These are phyloP conservation scores for Kernera saxatilis DNA, from an alignment of 345 rosid genomes.

Conservation along the genomic window DNA sequence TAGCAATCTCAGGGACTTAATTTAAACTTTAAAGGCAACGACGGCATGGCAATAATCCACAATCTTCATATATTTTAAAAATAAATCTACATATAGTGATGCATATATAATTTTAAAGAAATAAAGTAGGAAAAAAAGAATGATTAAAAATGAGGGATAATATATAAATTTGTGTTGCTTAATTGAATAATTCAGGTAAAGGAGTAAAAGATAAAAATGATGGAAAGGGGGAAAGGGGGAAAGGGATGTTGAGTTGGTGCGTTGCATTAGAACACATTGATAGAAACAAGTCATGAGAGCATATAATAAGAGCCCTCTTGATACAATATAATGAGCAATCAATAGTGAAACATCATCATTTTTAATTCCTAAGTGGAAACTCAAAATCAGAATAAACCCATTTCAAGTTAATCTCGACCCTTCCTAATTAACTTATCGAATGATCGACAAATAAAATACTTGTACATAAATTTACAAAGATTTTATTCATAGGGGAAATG, in stretches of 20 bases:
- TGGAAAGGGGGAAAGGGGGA: slow-evolving; percentile 45
- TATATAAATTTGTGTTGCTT: slow-evolving; percentile 25
- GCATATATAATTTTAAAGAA: too few relatives aligned
- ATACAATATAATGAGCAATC: slow-evolving; percentile 23
- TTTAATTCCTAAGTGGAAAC: slow-evolving; percentile 20
- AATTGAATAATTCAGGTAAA: slow-evolving; percentile 8
- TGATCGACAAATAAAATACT: neutral
- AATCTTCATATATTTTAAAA: too few relatives aligned
- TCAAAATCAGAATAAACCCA: neutral
- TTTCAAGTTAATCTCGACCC: neutral
- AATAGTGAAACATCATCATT: slow-evolving; percentile 30
- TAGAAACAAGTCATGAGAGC: slow-evolving; percentile 48
- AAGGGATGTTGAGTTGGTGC: slow-evolving; percentile 52
- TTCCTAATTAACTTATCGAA: neutral
- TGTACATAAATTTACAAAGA: neutral
- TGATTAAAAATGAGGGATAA: slow-evolving; percentile 50
- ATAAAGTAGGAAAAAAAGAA: slow-evolving; percentile 20
- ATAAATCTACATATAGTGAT: too few relatives aligned
- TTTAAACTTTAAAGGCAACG: too few relatives aligned
- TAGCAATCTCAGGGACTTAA: neutral
- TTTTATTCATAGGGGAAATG: neutral
- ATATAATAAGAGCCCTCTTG: neutral
- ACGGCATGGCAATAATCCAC: too few relatives aligned
- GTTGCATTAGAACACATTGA: slow-evolving; percentile 44
- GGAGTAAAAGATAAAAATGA: slow-evolving; percentile 42